These are phyloP conservation scores for Naumovozyma baii DNA, from an alignment of 805 yeast genomes.

Conservation along the genomic window DNA sequence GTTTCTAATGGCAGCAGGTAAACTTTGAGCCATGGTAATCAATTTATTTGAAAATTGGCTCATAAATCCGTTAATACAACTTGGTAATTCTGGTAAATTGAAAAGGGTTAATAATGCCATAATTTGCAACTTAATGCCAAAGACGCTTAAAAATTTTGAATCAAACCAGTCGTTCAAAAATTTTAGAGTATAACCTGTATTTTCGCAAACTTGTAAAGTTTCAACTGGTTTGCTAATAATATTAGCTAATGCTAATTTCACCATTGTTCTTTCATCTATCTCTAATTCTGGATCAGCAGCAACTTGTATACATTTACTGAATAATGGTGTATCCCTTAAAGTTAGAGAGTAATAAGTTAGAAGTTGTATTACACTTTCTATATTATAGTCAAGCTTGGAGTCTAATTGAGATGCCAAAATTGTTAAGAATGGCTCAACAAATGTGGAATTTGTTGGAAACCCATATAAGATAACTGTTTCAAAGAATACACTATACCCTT, in stretches of 20 bases:
- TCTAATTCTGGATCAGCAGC: slow-evolving; percentile 30
- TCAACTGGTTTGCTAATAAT: slow-evolving; percentile 51
- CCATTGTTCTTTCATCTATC: slow-evolving; percentile 35
- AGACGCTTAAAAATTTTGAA: slow-evolving; percentile 51
- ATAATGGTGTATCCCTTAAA: slow-evolving; percentile 26
- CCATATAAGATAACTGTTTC: slow-evolving; percentile 46
- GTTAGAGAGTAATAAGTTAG: slow-evolving; percentile 25
- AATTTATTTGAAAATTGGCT: slow-evolving; percentile 45
- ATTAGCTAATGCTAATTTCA: slow-evolving; percentile 54
- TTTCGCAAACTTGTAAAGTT: slow-evolving; percentile 44
- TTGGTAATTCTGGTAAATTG: slow-evolving; percentile 33
- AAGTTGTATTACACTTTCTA: slow-evolving; percentile 31
- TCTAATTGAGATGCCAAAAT: slow-evolving; percentile 22
- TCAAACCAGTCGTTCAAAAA: slow-evolving; percentile 61
- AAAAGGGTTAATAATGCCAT: slow-evolving; percentile 54
- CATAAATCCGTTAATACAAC: slow-evolving; percentile 29
- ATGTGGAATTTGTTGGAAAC: slow-evolving; percentile 32
- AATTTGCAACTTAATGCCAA: slow-evolving; percentile 64
- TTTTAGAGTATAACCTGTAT: slow-evolving; percentile 35
- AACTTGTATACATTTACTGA: slow-evolving; percentile 16
- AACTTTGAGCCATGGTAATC: slow-evolving; percentile 40
- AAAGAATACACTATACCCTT: slow-evolving; percentile 45
- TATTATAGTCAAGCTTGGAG: slow-evolving; percentile 32
- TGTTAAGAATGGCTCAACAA: slow-evolving; percentile 21
- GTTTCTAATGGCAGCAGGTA: slow-evolving; percentile 65